Conservation (phyloP, 306 rosid species). For the Malus sieversii region DNA sequence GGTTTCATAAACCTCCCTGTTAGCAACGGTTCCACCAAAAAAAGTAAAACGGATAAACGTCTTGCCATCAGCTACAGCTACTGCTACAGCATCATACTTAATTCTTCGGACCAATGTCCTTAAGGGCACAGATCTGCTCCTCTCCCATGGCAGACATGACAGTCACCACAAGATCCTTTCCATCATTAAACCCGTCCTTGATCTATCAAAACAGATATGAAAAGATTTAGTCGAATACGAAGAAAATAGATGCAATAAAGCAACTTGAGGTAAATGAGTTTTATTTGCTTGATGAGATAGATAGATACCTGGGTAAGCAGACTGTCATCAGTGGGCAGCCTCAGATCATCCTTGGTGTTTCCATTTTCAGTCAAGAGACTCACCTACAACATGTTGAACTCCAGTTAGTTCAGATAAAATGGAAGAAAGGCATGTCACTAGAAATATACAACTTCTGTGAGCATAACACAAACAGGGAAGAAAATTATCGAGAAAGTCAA, state of each 20-base stretch:
- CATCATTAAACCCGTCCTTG: slow-evolving; percentile 63
- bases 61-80: slow-evolving; percentile 29
- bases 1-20: slow-evolving; percentile 25
- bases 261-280: background rate
- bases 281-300: background rate
- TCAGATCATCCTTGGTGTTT: slow-evolving; percentile 73
- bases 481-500: background rate
- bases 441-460: background rate
- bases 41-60: background rate
- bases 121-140: slow-evolving; percentile 63
- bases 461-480: background rate
- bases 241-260: background rate
- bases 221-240: background rate
- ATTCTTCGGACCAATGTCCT: slow-evolving; percentile 66
- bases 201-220: slow-evolving; percentile 27
- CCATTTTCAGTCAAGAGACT: slow-evolving; percentile 65
- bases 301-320: slow-evolving; percentile 50
- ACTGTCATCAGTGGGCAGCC: slow-evolving; percentile 64
- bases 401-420: slow-evolving; percentile 6
- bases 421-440: background rate
- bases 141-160: slow-evolving; percentile 85
- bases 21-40: slow-evolving; percentile 9
- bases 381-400: slow-evolving; percentile 34
- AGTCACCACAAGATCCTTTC: slow-evolving; percentile 65
- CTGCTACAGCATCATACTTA: slow-evolving; percentile 34